Evolutionary conservation across 305 asterid species (phyloP).

Genomic region (Fraxinus velutina): DNA sequence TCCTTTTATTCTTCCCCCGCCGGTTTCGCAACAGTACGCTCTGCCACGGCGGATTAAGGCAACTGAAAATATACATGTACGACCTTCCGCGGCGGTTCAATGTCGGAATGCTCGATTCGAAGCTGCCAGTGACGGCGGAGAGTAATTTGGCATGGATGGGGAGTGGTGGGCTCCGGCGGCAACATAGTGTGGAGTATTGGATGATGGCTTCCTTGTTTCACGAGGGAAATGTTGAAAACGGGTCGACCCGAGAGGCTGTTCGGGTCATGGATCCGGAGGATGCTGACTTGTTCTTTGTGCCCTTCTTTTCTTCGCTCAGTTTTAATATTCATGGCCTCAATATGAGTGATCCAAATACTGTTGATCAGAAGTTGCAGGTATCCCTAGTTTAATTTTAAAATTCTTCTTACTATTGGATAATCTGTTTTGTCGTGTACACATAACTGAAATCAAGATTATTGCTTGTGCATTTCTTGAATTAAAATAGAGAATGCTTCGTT

Average conservation of each 20-base stretch:
- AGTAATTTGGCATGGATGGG: constrained; percentile 45
- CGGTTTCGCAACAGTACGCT: neutral
- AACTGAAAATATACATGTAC: neutral
- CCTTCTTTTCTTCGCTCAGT: constrained; percentile 65
- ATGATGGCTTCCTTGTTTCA: constrained; percentile 44
- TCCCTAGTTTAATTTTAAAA: neutral
- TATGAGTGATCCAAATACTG: constrained; percentile 55
- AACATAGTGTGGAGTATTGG: constrained; percentile 59
- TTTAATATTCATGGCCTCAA: constrained; percentile 52
- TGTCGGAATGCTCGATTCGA: constrained; percentile 5
- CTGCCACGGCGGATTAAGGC: neutral
- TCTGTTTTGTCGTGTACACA: neutral
- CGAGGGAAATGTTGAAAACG: constrained; percentile 23
- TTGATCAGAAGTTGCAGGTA: constrained; percentile 73
- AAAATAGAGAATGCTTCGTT: neutral
- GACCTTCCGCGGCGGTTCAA: constrained; percentile 1
- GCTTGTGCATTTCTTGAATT: neutral
- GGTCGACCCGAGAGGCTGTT: constrained; percentile 35
- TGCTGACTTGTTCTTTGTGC: constrained; percentile 62
- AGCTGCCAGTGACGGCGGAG: constrained; percentile 27
- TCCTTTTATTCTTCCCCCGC: neutral
- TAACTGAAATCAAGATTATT: neutral
- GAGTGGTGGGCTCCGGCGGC: constrained; percentile 37
- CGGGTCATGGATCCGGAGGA: constrained; percentile 59
- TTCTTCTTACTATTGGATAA: neutral